phyloP scores from a whole-genome alignment of 768 basidiomycete genomes.

The Lyophyllum semitale region DNA sequence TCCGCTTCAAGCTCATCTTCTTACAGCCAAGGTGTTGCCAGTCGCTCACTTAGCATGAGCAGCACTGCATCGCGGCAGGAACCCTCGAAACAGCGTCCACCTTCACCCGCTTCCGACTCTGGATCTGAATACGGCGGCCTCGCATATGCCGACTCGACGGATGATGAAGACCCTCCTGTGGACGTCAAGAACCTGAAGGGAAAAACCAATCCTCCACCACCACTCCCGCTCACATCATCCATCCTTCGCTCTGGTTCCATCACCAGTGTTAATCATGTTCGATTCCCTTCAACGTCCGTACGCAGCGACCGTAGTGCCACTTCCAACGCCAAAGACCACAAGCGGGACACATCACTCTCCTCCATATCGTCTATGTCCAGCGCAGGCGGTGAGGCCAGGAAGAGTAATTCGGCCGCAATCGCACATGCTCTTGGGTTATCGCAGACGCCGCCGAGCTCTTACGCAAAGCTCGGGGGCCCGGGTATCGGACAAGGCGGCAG shows the following conservation, averaged over 20 bases:
- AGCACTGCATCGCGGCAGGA: conserved; percentile 14
- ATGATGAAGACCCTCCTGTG: conserved; percentile 31
- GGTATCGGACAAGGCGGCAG: conserved; percentile 28
- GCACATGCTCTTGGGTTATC: conserved; percentile 47
- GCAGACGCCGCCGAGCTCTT: conserved; percentile 38
- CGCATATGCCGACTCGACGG: conserved; percentile 52
- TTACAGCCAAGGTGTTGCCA: conserved; percentile 9
- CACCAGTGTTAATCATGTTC: conserved; percentile 20
- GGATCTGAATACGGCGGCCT: conserved; percentile 48
- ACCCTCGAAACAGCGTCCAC: conserved; percentile 1
- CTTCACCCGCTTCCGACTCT: conserved; percentile 34
- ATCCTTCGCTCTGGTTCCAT: conserved; percentile 28
- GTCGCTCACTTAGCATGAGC: conserved; percentile 14
- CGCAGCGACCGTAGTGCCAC: conserved; percentile 8
- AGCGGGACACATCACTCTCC: conserved; percentile 10
- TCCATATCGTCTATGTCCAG: conserved; percentile 13
- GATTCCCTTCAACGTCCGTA: conserved; percentile 18
- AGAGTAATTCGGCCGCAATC: conserved; percentile 38
- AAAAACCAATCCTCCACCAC: conserved; percentile 25
- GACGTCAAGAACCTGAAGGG: conserved; percentile 17
- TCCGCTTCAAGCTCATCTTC: conserved; percentile 11
- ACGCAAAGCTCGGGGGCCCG: conserved; percentile 40
- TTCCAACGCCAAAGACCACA: neutral
- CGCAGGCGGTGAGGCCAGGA: conserved; percentile 14
- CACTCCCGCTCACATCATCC: conserved; percentile 20